Percentiles rank a stretch among this genome's conserved stretches.
Evolutionary conservation across 257 asterid species (phyloP).

Genomic region (Solanum piurae): DNA sequence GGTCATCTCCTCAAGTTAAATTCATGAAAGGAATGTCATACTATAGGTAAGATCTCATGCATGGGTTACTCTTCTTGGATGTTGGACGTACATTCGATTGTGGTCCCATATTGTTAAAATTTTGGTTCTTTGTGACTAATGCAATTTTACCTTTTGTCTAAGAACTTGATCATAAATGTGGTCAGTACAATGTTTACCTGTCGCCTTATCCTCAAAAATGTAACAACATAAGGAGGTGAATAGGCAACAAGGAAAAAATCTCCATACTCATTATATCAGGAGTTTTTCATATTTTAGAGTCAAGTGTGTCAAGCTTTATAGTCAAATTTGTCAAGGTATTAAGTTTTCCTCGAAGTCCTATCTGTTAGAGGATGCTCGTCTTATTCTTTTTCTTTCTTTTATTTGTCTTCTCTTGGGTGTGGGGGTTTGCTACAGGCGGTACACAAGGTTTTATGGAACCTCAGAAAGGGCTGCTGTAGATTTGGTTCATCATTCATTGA

Average conservation of each 20-base stretch:
- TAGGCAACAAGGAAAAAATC: background rate
- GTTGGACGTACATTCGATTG: background rate
- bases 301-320: background rate
- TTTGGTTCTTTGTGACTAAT: background rate
- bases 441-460: constrained; percentile 90
- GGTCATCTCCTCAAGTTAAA: constrained; percentile 96
- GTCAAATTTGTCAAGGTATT: background rate
- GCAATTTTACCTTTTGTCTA: background rate
- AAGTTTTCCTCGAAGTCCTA: background rate
- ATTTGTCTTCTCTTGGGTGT: constrained; percentile 2
- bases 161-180: background rate
- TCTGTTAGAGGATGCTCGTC: background rate
- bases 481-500: constrained; percentile 87
- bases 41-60: constrained; percentile 43
- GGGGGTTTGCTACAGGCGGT: constrained; percentile 65
- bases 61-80: background rate
- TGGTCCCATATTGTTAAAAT: background rate
- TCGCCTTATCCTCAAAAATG: background rate
- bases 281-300: background rate
- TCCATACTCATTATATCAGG: background rate
- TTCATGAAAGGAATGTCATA: constrained; percentile 92
- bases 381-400: background rate
- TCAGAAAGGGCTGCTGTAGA: constrained; percentile 76
- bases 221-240: background rate
- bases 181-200: background rate